These are phyloP conservation scores for Turnera subulata DNA, from an alignment of 345 rosid species.

Conservation along the genomic window DNA sequence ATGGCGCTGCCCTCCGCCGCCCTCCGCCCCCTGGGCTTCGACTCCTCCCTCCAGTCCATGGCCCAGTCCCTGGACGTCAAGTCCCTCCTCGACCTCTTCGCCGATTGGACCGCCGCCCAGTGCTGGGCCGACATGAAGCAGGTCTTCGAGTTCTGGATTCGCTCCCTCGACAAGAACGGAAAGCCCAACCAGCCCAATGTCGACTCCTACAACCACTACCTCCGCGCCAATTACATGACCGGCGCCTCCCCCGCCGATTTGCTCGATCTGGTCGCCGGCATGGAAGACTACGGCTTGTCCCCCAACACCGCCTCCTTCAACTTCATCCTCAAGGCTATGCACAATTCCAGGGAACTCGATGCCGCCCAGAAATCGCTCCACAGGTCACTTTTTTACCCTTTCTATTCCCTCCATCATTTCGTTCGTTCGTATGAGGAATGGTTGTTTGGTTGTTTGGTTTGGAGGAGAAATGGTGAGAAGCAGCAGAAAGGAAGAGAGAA, in stretches of 20 bases:
- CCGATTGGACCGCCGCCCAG: slow-evolving; percentile 74
- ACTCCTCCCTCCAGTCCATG: slow-evolving; percentile 30
- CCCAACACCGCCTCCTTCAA: slow-evolving; percentile 84
- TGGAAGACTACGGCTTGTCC: slow-evolving; percentile 55
- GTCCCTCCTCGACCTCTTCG: slow-evolving; percentile 54
- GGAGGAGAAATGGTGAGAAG: too few species aligned
- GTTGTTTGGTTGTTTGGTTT: too few species aligned
- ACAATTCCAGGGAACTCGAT: slow-evolving; percentile 47
- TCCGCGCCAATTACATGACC: slow-evolving; percentile 74
- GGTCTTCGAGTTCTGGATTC: slow-evolving; percentile 76
- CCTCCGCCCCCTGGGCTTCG: slow-evolving; percentile 16
- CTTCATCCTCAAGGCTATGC: slow-evolving; percentile 78
- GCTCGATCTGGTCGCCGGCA: slow-evolving; percentile 64
- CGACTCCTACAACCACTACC: slow-evolving; percentile 64
- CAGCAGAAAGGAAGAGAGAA: too few species aligned
- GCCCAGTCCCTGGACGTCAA: slow-evolving; percentile 42
- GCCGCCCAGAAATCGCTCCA: slow-evolving; percentile 73
- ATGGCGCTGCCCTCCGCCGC: too few species aligned
- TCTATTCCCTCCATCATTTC: too few species aligned
- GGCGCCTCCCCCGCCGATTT: slow-evolving; percentile 51
- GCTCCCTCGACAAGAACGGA: slow-evolving; percentile 68
- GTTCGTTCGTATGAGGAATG: too few species aligned
- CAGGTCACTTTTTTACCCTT: background rate
- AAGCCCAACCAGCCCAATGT: slow-evolving; percentile 84
- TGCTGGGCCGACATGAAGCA: slow-evolving; percentile 75